Base-by-base conservation (phyloP, 768 basidiomycete species). In the Hypsizygus marmoreus region DNA sequence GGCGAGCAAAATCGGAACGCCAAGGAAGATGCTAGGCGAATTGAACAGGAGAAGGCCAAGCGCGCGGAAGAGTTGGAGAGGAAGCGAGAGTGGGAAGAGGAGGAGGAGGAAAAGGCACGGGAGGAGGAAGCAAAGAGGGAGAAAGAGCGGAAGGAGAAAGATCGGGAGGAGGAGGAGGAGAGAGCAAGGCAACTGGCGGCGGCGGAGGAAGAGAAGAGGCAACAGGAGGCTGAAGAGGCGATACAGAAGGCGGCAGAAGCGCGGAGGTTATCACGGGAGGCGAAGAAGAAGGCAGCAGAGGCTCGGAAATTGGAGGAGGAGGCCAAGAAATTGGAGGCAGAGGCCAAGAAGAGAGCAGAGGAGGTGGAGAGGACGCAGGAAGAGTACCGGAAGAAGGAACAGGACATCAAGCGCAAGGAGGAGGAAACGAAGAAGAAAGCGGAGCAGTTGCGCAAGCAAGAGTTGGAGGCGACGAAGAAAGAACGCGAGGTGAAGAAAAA, bases 361-460 rank as follows among this genome's bases (percentile, higher is more conserved):
- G 65, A 68, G 36, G 59, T 59, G 0, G 62, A 43, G 38, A 44
- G 49, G 28, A 65, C 63, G 40, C 69, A 74, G 40, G 57, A 55
- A 17, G 69, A 69, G 28, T 49, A 49, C 2, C 41, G 45, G 47
- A 34, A 14, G 47, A 42, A 30, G 33, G 46, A 62, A 46, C 51
- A 55, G 35, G 31, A 58, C 53, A 55, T 24, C 52, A 55, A 16
- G 43, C 52, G 50, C 35, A 55, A 53, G 56, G 49, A 51, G 53
- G 34, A 62, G 54, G 55, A 56, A 35, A 53, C 58, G 16, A 45
- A 38, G 33, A 32, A 19, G 20, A 35, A 54, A 28, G 56, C 51
- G 42, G 24, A 35, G 40, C 40, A 44, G 50, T 57, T 46, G 54
- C 63, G 49, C n/a, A 57, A 56, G 46, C 54, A 60, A 30, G 63